Evolutionary conservation across 768 basidiomycete species (phyloP).

Genomic region (Tylopilus sp.): DNA sequence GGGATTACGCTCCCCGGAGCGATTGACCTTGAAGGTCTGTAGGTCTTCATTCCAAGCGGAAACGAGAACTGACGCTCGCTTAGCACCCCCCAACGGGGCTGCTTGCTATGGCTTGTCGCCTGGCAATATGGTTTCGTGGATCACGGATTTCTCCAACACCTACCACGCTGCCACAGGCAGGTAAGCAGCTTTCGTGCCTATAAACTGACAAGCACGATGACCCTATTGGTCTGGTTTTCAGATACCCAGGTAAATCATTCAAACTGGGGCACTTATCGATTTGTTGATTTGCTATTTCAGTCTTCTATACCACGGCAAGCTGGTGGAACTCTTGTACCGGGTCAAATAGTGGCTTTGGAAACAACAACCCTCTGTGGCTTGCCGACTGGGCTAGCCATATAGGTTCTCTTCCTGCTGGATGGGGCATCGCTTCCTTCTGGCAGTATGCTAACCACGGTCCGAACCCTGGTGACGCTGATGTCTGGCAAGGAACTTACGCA

Average conservation of each 20-base stretch:
- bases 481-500: constrained; percentile 50
- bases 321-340: constrained; percentile 72
- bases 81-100: constrained; percentile 51
- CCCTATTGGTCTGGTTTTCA: constrained; percentile 6
- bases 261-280: background rate
- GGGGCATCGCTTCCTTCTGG: constrained; percentile 56
- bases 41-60: background rate
- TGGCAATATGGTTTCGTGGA: constrained; percentile 58
- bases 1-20: constrained; percentile 65
- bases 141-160: constrained; percentile 58
- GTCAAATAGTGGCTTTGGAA: constrained; percentile 47
- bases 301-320: constrained; percentile 60
- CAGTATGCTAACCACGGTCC: constrained; percentile 53
- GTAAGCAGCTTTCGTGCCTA: constrained; percentile 25
- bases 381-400: constrained; percentile 48
- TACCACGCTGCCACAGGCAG: constrained; percentile 47
- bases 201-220: background rate
- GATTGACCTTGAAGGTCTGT: constrained; percentile 59
- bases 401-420: constrained; percentile 59
- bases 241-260: constrained; percentile 38
- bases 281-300: constrained; percentile 24
- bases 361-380: constrained; percentile 58
- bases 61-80: background rate
- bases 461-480: constrained; percentile 56
- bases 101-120: constrained; percentile 53